Evolutionary conservation across 2,329 filamentous ascomycete species (phyloP), one percentile per base, ranked within the genome.

Genomic region (Laburnicola sp.): DNA sequence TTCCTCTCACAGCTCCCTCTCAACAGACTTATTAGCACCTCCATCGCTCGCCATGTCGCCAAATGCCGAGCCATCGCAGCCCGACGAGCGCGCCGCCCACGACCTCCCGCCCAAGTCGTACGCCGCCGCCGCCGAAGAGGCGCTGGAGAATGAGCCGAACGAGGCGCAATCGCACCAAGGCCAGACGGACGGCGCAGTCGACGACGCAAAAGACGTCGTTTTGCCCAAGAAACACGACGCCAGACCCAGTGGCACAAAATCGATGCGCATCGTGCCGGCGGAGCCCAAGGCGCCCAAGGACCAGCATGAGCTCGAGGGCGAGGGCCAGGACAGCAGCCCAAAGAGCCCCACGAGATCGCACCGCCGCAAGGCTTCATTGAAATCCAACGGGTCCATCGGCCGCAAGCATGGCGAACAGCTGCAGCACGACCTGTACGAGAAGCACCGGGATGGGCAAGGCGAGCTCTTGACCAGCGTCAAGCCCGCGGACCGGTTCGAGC

Each of bases 391-490:
- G 11, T 68, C 68, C 3, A 48, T 63, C n/a, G 63, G 61, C 23
- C 57, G 59, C 51, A 69, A 66, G 37, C 58, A 65, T 25, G 64
- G 60, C 53, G 66, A 65, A 36, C 56, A 59, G 37, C 41, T 61
- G 6, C 40, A 59, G n/a, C 48, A 50, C 11, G 10, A 77, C 6
- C 53, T 78, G 9, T 76, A 75, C 45, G 75, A 80, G 63, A 76
- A 75, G 52, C 70, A 78, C 42, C 57, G 66, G 32, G 74, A 76
- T 55, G 71, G 71, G 50, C 69, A 76, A 50, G 78, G 78, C 42
- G 66, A 77, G 42, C 71, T 73, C 35, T 63, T 82, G 57, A 75
- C 73, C 21, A 78, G 72, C 53, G 68, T 78, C 41, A 75, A 76
- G 62, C 70, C 74, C 8, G 59, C 68, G 10, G 65, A 66, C 11